A percentile compares a stretch with the other conserved stretches of the same genome.
These are phyloP conservation scores for Colletotrichum eleusines DNA, from an alignment of 2,329 filamentous ascomycete species.

Conservation along the genomic window DNA sequence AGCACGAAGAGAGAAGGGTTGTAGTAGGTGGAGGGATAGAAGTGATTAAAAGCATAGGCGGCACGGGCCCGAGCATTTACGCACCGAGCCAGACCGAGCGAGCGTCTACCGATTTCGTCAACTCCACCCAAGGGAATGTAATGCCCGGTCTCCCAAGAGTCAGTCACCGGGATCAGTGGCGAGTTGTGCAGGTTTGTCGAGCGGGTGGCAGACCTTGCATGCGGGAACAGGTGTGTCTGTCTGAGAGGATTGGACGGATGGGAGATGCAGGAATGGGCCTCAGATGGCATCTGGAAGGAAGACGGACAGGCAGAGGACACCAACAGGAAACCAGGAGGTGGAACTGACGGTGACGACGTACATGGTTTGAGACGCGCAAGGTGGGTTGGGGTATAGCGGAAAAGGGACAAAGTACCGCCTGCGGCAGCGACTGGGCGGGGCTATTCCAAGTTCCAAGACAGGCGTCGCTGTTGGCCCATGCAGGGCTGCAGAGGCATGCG, in stretches of 20 bases:
- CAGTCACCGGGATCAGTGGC: constrained; percentile 37
- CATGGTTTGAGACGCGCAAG: constrained; percentile 42
- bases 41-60: constrained; percentile 39
- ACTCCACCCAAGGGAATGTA: constrained; percentile 36
- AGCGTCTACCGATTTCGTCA: constrained; percentile 34
- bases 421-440: constrained; percentile 39
- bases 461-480: constrained; percentile 37
- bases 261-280: constrained; percentile 23
- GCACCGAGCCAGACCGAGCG: constrained; percentile 40
- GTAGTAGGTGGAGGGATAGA: constrained; percentile 34
- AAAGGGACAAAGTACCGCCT: constrained; percentile 39
- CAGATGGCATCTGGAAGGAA: constrained; percentile 40
- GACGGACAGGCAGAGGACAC: constrained; percentile 24
- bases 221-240: constrained; percentile 30
- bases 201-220: constrained; percentile 13
- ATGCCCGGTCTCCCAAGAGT: constrained; percentile 32
- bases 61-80: constrained; percentile 36
- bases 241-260: constrained; percentile 27
- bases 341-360: constrained; percentile 41
- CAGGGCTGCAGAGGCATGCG: constrained; percentile 41
- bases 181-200: constrained; percentile 33
- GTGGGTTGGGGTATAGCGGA: constrained; percentile 39
- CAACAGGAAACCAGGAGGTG: constrained; percentile 40
- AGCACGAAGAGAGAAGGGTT: constrained; percentile 27
- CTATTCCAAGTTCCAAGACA: constrained; percentile 40